These are phyloP conservation scores for Dovyalis caffra DNA, from an alignment of 345 rosid genomes.

Conservation along the genomic window DNA sequence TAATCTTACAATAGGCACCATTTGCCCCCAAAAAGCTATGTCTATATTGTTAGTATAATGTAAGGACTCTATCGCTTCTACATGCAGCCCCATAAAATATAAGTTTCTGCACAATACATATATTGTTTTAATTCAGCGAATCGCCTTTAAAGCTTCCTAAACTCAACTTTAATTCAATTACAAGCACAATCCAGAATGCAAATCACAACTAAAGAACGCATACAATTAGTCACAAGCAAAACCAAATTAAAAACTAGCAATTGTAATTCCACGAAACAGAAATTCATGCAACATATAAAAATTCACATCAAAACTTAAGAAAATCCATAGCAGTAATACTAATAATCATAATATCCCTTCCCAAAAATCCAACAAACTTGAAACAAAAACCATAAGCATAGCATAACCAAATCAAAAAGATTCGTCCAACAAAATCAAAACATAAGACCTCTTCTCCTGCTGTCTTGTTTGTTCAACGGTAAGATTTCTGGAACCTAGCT, in stretches of 20 bases:
- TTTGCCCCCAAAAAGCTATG: background rate
- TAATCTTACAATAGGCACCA: background rate
- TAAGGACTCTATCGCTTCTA: background rate
- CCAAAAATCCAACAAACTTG: background rate
- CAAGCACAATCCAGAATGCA: background rate
- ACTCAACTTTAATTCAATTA: background rate
- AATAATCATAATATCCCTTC: background rate
- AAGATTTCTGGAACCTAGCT: conserved; percentile 86
- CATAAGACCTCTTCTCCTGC: background rate
- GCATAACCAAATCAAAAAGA: background rate
- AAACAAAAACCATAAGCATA: background rate
- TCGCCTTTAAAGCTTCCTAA: too few relatives aligned
- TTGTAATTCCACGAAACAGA: background rate
- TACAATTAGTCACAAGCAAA: background rate
- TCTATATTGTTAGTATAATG: background rate
- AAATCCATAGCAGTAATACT: background rate
- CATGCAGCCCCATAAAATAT: background rate
- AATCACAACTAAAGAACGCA: background rate
- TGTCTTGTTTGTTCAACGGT: conserved; percentile 51
- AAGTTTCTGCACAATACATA: too few relatives aligned
- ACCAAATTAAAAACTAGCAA: background rate
- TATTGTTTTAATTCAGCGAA: too few relatives aligned
- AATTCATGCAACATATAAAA: background rate
- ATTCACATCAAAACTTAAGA: background rate
- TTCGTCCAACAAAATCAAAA: background rate